Conservation (phyloP, 208 protist genomes). For the Vickermania ingenoplastis region DNA sequence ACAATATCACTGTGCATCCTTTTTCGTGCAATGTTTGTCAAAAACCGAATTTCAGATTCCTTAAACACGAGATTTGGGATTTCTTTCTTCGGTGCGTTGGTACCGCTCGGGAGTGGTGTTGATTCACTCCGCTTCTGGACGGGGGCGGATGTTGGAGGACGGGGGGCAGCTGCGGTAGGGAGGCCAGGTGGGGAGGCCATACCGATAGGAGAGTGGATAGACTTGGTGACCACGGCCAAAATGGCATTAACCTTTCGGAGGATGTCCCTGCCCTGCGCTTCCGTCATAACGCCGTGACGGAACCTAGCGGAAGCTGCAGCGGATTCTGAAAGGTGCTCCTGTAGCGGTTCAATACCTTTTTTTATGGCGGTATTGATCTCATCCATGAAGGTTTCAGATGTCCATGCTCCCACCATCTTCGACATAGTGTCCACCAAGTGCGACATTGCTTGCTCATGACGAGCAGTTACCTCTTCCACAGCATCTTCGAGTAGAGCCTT, state of each 20-base stretch:
- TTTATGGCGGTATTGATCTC: slow-evolving; percentile 30
- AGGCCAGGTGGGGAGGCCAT: too few species aligned
- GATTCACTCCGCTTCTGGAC: too few species aligned
- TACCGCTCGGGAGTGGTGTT: too few species aligned
- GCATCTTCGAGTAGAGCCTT: slow-evolving; percentile 43
- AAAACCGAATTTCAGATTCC: slow-evolving; percentile 7
- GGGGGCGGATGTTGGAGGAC: too few species aligned
- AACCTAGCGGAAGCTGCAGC: slow-evolving; percentile 11
- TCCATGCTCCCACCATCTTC: slow-evolving; percentile 44
- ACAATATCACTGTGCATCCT: not conserved
- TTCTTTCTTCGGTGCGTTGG: slow-evolving; percentile 1
- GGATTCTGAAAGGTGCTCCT: slow-evolving; percentile 29
- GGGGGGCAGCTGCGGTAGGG: too few species aligned
- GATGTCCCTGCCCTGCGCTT: not conserved
- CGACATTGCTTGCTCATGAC: slow-evolving; percentile 52
- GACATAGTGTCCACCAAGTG: slow-evolving; percentile 50
- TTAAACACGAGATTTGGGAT: not conserved
- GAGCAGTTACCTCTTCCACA: slow-evolving; percentile 46
- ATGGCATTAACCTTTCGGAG: not conserved
- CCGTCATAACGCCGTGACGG: not conserved
- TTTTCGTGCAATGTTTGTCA: slow-evolving; percentile 4
- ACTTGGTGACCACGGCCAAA: not conserved
- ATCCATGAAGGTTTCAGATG: slow-evolving; percentile 44
- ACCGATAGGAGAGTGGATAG: too few species aligned
- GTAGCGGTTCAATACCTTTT: slow-evolving; percentile 23